Percentiles rank a stretch among this genome's conserved stretches.
Evolutionary conservation across 345 rosid genomes (phyloP).

Genomic region (Ceriops zippeliana): DNA sequence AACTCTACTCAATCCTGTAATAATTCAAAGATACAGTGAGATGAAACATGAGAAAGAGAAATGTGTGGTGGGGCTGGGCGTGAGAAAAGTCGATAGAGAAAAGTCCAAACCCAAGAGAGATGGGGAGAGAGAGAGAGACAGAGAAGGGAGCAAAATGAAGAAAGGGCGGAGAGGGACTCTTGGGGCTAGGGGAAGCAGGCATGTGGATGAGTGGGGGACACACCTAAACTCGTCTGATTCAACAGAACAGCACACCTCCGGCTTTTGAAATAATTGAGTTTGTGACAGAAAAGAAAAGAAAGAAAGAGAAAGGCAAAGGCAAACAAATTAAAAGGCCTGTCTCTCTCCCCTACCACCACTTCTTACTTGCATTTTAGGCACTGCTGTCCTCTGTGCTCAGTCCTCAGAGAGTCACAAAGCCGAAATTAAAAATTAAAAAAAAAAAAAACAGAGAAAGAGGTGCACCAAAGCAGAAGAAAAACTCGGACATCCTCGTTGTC

Average conservation of each 20-base stretch:
- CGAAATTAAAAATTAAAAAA: too few relatives aligned
- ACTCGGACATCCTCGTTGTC: conserved; percentile 3
- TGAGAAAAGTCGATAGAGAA: too few relatives aligned
- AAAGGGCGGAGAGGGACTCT: conserved; percentile 35
- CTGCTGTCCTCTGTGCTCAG: conserved; percentile 2
- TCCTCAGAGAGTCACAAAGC: background rate
- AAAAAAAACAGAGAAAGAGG: background rate
- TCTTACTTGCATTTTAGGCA: conserved; percentile 1
- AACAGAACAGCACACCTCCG: background rate
- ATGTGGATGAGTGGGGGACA: conserved; percentile 72
- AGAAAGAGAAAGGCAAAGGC: background rate
- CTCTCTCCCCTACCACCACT: background rate
- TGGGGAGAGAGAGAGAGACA: background rate
- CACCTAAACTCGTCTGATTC: conserved; percentile 30
- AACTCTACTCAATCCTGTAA: conserved; percentile 8
- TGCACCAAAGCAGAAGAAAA: background rate
- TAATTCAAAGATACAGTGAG: background rate
- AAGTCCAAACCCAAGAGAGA: too few relatives aligned
- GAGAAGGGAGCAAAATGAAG: background rate
- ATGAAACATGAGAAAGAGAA: background rate
- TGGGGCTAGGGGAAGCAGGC: conserved; percentile 55
- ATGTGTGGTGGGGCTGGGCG: background rate
- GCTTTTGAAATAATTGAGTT: conserved; percentile 39
- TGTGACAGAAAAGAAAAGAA: conserved; percentile 24
- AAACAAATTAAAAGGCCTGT: conserved; percentile 3